phyloP scores from a whole-genome alignment of 2,329 filamentous ascomycete species.

The Aschersonia sp. region DNA sequence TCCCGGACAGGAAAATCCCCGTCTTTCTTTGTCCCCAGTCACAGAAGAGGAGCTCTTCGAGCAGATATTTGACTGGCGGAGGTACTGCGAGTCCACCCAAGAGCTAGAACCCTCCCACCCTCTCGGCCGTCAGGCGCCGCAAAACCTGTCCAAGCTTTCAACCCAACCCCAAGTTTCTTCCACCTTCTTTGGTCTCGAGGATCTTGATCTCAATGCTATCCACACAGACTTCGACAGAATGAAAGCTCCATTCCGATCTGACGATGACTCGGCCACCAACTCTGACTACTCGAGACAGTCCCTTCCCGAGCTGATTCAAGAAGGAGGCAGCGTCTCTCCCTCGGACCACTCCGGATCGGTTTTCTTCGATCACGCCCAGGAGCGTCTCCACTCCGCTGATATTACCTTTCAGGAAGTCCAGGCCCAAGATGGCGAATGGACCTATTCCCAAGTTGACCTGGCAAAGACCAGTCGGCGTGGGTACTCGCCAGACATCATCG shows the following conservation, averaged over 20 bases:
- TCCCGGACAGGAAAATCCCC: slow-evolving; percentile 21
- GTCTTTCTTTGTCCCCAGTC: slow-evolving; percentile 19
- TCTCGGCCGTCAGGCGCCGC: slow-evolving; percentile 13
- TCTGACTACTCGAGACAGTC: slow-evolving; percentile 23
- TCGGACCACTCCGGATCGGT: slow-evolving; percentile 23
- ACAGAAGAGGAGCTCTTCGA: slow-evolving; percentile 20
- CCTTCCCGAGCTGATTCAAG: slow-evolving; percentile 21
- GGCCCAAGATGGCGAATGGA: slow-evolving; percentile 25
- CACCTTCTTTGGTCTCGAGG: slow-evolving; percentile 14
- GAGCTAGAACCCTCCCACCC: slow-evolving; percentile 15
- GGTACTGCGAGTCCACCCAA: slow-evolving; percentile 18
- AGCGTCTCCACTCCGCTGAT: slow-evolving; percentile 14
- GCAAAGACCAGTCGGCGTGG: slow-evolving; percentile 15
- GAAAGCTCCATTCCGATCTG: slow-evolving; percentile 17
- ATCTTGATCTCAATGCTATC: slow-evolving; percentile 16
- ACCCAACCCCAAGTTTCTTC: slow-evolving; percentile 17
- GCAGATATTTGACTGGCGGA: slow-evolving; percentile 22
- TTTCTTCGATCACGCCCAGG: slow-evolving; percentile 16
- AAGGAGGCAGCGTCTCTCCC: slow-evolving; percentile 23
- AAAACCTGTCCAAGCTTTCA: slow-evolving; percentile 15
- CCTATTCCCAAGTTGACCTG: slow-evolving; percentile 20
- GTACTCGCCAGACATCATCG: slow-evolving; percentile 18
- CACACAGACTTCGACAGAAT: slow-evolving; percentile 18
- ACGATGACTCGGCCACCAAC: slow-evolving; percentile 16
- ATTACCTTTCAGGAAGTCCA: slow-evolving; percentile 19